A percentile compares a stretch with the other conserved stretches of the same genome.
Conservation (phyloP, 1,284 basidiomycete genomes). For the Termitomyces sp. region DNA sequence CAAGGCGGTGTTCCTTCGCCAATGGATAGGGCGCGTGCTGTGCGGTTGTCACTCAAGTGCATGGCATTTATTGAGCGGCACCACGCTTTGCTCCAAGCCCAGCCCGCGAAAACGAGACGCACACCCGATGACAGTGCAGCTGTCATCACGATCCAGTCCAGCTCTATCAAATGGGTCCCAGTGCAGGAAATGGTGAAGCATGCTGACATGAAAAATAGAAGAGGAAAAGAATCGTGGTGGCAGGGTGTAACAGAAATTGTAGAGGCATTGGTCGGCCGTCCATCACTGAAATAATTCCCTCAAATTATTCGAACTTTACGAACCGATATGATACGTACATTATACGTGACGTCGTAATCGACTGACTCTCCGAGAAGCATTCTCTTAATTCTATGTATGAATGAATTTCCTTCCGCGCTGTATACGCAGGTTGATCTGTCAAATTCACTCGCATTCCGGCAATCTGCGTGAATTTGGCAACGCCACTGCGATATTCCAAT, state of each 20-base stretch:
- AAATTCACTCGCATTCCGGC: too few species aligned
- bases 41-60: slow-evolving; percentile 86
- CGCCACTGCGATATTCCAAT: too few species aligned
- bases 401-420: too few species aligned
- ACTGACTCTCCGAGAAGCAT: too few species aligned
- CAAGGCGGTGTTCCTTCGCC: slow-evolving; percentile 97
- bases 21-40: slow-evolving; percentile 89
- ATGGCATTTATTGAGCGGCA: slow-evolving; percentile 93
- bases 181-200: slow-evolving; percentile 80
- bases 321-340: too few species aligned
- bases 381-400: too few species aligned
- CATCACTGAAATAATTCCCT: slow-evolving; percentile 37
- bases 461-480: too few species aligned
- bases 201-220: slow-evolving; percentile 87
- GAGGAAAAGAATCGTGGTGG: slow-evolving; percentile 88
- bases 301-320: background rate
- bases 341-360: too few species aligned
- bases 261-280: slow-evolving; percentile 65
- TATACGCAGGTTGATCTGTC: too few species aligned
- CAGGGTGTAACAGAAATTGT: slow-evolving; percentile 59
- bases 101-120: slow-evolving; percentile 44
- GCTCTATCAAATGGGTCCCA: slow-evolving; percentile 75
- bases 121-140: slow-evolving; percentile 70
- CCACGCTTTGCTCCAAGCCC: slow-evolving; percentile 46
- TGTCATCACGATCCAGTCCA: slow-evolving; percentile 90